A percentile compares a stretch with the other conserved stretches of the same genome.
Conservation (phyloP, 441 rosid species). For the Hura crepitans region DNA sequence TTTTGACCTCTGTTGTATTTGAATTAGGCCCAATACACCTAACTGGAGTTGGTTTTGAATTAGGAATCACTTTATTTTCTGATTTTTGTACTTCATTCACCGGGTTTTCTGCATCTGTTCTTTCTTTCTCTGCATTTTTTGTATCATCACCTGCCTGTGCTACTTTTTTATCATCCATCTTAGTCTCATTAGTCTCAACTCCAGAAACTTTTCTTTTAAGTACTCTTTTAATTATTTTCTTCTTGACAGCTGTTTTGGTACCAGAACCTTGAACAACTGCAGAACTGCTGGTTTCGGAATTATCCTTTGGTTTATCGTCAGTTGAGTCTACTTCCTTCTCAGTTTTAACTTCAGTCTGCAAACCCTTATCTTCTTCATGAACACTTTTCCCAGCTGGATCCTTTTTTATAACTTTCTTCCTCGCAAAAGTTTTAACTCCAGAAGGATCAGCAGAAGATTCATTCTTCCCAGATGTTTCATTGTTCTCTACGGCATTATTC, state of each 20-base stretch:
- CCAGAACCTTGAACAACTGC: constrained; percentile 41
- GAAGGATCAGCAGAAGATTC: constrained; percentile 41
- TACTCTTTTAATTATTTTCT: constrained; percentile 78
- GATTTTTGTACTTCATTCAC: constrained; percentile 18
- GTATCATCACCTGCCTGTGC: constrained; percentile 29
- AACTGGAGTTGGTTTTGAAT: constrained; percentile 35
- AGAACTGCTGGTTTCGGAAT: constrained; percentile 35
- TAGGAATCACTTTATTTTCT: constrained; percentile 28
- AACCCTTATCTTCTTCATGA: constrained; percentile 38
- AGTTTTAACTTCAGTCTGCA: constrained; percentile 40
- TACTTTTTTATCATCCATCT: constrained; percentile 41
- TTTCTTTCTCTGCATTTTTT: constrained; percentile 32
- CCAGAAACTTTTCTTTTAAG: constrained; percentile 63
- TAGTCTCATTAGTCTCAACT: constrained; percentile 35
- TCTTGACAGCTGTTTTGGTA: constrained; percentile 57
- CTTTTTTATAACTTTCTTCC: constrained; percentile 53
- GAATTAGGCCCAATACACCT: constrained; percentile 38
- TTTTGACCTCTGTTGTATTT: constrained; percentile 32
- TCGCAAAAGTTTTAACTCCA: constrained; percentile 46
- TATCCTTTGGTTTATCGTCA: constrained; percentile 47
- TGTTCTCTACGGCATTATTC: constrained; percentile 40
- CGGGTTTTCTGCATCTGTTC: constrained; percentile 31
- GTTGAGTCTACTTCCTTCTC: constrained; percentile 33
- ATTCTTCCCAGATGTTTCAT: constrained; percentile 41
- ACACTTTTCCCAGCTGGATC: constrained; percentile 33